These are phyloP conservation scores for Platanthera zijinensis DNA, from an alignment of 106 monocot species.

Conservation along the genomic window DNA sequence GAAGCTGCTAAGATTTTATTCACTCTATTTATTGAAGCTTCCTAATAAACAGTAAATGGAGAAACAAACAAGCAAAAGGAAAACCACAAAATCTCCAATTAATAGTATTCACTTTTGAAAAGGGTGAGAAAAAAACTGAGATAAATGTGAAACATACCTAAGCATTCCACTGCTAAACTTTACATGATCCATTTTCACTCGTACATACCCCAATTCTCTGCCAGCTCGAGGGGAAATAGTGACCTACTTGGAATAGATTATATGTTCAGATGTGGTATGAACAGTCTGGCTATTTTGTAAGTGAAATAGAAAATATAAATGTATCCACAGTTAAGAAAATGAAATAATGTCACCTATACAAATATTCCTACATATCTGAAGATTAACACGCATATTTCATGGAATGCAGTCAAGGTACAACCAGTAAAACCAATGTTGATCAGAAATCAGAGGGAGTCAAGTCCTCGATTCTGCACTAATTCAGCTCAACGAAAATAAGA, in stretches of 20 bases:
- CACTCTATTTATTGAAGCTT: background rate
- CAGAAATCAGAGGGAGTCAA: too few relatives aligned
- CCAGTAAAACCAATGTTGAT: background rate
- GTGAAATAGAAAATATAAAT: background rate
- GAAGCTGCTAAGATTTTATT: background rate
- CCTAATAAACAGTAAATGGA: background rate
- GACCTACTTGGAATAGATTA: constrained; percentile 30
- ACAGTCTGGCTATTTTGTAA: background rate
- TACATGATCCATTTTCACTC: constrained; percentile 86
- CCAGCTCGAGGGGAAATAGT: constrained; percentile 91
- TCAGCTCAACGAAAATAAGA: too few relatives aligned
- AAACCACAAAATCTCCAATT: background rate
- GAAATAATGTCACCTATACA: background rate
- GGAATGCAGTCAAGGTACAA: background rate
- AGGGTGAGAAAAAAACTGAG: background rate
- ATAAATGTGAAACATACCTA: constrained; percentile 25
- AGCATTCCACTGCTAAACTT: constrained; percentile 80
- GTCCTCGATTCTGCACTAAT: too few relatives aligned
- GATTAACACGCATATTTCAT: background rate
- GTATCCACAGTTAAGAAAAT: background rate
- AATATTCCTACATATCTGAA: constrained; percentile 1
- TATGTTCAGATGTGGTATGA: background rate
- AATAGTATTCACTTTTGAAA: background rate
- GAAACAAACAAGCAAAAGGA: background rate
- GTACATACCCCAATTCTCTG: constrained; percentile 79